Conservation (phyloP, 305 asterid genomes). For the Nicotiana rustica region DNA sequence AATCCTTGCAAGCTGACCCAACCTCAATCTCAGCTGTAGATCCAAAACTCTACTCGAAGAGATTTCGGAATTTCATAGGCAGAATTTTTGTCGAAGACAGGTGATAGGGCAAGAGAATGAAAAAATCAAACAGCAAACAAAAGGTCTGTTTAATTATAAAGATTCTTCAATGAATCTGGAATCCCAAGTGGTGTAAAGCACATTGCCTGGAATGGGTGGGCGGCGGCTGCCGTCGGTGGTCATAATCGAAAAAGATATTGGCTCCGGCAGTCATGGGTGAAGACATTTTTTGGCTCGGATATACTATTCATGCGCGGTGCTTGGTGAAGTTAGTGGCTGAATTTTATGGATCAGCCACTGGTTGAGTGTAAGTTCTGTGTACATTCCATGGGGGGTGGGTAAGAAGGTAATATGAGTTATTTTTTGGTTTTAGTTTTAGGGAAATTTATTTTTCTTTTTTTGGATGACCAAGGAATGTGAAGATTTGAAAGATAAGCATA, state of each 20-base stretch:
- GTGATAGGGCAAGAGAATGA: slow-evolving; percentile 44
- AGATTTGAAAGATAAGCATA: slow-evolving; percentile 62
- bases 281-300: background rate
- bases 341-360: slow-evolving; percentile 67
- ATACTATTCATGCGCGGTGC: background rate
- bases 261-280: background rate
- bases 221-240: background rate
- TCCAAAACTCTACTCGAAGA: slow-evolving; percentile 85
- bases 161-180: slow-evolving; percentile 43
- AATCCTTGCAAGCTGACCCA: slow-evolving; percentile 85
- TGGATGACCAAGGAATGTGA: slow-evolving; percentile 48
- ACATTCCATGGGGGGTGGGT: slow-evolving; percentile 51
- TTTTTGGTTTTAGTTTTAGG: slow-evolving; percentile 38
- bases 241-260: background rate
- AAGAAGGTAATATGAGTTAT: slow-evolving; percentile 36
- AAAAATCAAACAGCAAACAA: background rate
- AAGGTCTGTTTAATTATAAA: background rate
- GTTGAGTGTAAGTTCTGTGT: slow-evolving; percentile 49
- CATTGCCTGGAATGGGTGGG: slow-evolving; percentile 6
- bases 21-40: slow-evolving; percentile 95
- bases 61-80: slow-evolving; percentile 89
- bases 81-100: slow-evolving; percentile 80
- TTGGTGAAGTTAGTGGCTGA: slow-evolving; percentile 49
- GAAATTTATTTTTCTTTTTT: slow-evolving; percentile 37
- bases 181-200: slow-evolving; percentile 27